Base-by-base conservation (phyloP, 148 eudicot species). In the Spergularia bocconei region DNA sequence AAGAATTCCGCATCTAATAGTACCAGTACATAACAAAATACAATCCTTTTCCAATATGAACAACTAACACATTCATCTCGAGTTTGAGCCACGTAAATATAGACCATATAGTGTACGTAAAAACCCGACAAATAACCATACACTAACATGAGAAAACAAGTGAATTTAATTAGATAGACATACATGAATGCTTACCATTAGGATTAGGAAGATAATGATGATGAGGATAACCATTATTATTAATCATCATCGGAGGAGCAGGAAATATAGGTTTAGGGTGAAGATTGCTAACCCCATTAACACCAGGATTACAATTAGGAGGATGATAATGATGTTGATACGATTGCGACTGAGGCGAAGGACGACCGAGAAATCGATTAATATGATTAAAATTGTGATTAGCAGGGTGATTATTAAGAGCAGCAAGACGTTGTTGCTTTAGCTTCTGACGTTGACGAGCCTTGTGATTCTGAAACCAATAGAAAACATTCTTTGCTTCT, bases 391-490 rank as follows among this genome's bases (percentile, higher is more conserved):
- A 75, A 47, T 55, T 65, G 60, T 68, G 72, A 41, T 44, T 75
- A 77, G 53, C n/a, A 63, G 20, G 36, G 36, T 29, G 36, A 29
- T 29, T 29, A 29, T 29, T 38, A 64, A 60, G 62, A 72, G 55
- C 72, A 21, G 62, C 29, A 5, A 77, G 69, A 54, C 78, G 90
- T 9, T 92, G 88, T 79, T 86, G 90, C 67, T 87, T 83, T 75
- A 85, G 91, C 54, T 91, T 94, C 79, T 91, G 98, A 55, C 98
- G 88, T 57, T 91, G 97, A 51, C 98, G 82, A 1, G 98, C 97
- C 73, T 94, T 94, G 51, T 94, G 98, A 83, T 94, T 94, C 29
- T 94, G 98, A 67, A 94, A 94, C 98, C 98, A 94, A 62, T 94
- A 94, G 74, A 94, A 94, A 8, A 94, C 98, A 71, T 94, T 94